Base-by-base conservation (phyloP, 2,329 filamentous ascomycete species). In the Fusarium subtropicale region DNA sequence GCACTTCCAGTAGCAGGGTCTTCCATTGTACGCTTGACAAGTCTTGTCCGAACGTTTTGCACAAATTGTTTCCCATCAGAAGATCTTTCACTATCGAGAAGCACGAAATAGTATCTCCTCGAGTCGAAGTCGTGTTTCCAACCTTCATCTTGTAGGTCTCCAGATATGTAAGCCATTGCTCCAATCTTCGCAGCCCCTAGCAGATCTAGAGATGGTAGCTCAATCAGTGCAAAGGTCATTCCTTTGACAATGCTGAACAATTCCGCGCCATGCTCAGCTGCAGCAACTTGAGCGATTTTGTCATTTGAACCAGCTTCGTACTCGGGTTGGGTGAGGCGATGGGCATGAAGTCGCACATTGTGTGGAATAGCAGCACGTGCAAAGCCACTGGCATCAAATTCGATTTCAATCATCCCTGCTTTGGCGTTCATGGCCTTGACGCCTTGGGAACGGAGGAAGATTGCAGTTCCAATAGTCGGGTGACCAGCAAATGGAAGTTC, bases 201-300 rank as follows among this genome's bases (percentile, higher is more conserved):
- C 2, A 85, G 81, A n/a, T 88, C 87, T 12, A 92, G 76, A 44
- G 83, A 84, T 0, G 86, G 81, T 13, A 95, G 80, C 67, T 87
- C 80, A 4, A 91, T 81, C 15, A 92, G 84, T 13, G 88, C 78
- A 75, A 93, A 93, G 0, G 87, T 87, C 89, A 94, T 91, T 39
- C 91, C 92, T 38, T 87, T 87, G 26, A 93, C 91, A 39, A 93
- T 87, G 62, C 86, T 89, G 46, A 88, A 83, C 4, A 87, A 69
- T 3, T 84, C 83, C 1, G 84, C 81, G 6, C 69, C 64, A 12
- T 80, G 60, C 74, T 83, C 81, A 2, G 79, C 79, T 5, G 74
- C 73, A 6, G 61, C 69, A 0, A 69, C 31, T 16, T 77, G 71
- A 1, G 58, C 33, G 7, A 76, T 16, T 18, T 24, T 68, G 2